phyloP scores from a whole-genome alignment of 306 rosid genomes.

The Psophocarpus tetragonolobus region DNA sequence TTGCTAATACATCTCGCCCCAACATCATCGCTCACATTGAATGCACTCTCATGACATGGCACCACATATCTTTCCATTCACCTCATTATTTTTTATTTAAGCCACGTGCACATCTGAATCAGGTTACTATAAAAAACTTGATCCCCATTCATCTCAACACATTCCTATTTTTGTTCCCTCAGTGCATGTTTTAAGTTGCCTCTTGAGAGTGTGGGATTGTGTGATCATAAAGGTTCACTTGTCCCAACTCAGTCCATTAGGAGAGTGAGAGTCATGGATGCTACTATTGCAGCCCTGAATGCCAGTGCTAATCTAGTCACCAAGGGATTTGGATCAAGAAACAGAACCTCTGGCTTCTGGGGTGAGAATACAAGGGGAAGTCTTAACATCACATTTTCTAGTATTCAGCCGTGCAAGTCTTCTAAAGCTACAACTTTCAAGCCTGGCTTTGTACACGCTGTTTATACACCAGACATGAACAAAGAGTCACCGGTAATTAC shows the following conservation, averaged over 20 bases:
- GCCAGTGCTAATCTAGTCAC: constrained; percentile 35
- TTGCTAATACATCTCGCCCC: constrained; percentile 11
- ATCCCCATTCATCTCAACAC: not conserved
- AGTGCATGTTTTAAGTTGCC: not conserved
- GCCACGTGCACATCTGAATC: not conserved
- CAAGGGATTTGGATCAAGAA: not conserved
- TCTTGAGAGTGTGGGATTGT: not conserved
- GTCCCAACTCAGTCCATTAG: not conserved
- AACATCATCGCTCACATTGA: not conserved
- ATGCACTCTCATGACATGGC: not conserved
- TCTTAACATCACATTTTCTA: constrained; percentile 36
- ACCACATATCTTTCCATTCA: not conserved
- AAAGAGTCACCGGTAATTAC: constrained; percentile 45
- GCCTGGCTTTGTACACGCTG: constrained; percentile 49
- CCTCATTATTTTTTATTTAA: not conserved
- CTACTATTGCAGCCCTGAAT: constrained; percentile 48
- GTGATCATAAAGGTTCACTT: constrained; percentile 17
- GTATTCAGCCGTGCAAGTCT: constrained; percentile 31
- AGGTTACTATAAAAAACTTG: not conserved
- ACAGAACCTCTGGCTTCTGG: constrained; percentile 49
- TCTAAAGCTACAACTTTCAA: constrained; percentile 35
- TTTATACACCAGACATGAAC: constrained; percentile 57
- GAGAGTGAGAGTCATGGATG: constrained; percentile 61
- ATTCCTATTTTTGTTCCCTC: not conserved
- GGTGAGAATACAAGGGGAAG: constrained; percentile 57